phyloP scores from a whole-genome alignment of 2,329 filamentous ascomycete species.

The Davidsoniella eucalypti region DNA sequence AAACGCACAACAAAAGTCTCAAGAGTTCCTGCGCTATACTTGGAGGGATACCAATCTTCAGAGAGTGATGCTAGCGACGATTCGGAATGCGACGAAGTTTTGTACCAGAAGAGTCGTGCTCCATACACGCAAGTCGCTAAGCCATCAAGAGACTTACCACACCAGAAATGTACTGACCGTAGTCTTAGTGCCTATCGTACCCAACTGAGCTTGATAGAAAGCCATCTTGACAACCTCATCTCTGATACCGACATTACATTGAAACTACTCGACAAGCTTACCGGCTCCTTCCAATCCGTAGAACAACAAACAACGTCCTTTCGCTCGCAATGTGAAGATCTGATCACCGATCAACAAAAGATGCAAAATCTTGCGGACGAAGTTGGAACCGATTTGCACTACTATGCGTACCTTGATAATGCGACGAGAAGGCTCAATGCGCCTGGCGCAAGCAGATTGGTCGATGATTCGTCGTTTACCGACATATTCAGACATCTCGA shows the following conservation, averaged over 20 bases:
- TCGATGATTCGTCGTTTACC: constrained; percentile 68
- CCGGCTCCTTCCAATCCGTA: constrained; percentile 73
- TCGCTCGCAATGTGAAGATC: constrained; percentile 76
- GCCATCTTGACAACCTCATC: constrained; percentile 66
- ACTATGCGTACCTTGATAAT: constrained; percentile 85
- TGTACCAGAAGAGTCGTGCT: constrained; percentile 21
- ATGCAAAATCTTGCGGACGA: constrained; percentile 66
- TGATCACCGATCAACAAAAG: constrained; percentile 66
- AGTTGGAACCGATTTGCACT: constrained; percentile 78
- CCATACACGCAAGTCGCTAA: constrained; percentile 32
- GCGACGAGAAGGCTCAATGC: constrained; percentile 83
- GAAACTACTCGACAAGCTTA: constrained; percentile 58
- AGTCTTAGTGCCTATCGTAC: constrained; percentile 52
- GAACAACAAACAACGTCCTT: constrained; percentile 87
- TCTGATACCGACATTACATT: constrained; percentile 62
- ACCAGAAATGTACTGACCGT: background rate
- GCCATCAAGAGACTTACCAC: background rate
- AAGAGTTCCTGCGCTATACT: constrained; percentile 6
- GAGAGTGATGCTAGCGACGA: constrained; percentile 14
- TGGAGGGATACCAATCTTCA: constrained; percentile 6
- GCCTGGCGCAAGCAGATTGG: constrained; percentile 71
- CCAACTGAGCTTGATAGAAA: constrained; percentile 63
- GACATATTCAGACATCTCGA: constrained; percentile 81
- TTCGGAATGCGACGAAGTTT: constrained; percentile 45
- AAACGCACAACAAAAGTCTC: constrained; percentile 7